Conservation (phyloP, 2,329 filamentous ascomycete species). For the Aspergillus pseudotamarii region DNA sequence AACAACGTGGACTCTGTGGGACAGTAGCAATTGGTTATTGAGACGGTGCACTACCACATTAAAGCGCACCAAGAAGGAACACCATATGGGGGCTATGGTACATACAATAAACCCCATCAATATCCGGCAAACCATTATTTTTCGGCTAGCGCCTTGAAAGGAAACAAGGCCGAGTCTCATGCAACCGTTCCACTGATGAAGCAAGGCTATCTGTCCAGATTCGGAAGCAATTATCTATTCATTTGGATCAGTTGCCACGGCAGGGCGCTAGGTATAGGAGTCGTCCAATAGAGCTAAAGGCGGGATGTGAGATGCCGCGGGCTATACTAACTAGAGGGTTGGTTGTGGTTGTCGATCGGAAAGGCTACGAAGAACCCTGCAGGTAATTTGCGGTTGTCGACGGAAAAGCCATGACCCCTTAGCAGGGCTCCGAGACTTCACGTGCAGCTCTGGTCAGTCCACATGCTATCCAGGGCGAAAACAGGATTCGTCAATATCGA, state of each 20-base stretch:
- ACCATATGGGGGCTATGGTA: background rate
- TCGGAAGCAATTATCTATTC: background rate
- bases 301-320: background rate
- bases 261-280: background rate
- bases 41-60: background rate
- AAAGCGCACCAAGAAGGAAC: background rate
- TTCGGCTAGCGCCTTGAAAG: background rate
- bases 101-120: background rate
- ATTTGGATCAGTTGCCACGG: background rate
- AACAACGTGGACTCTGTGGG: background rate
- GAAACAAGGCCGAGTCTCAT: background rate
- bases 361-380: background rate
- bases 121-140: background rate
- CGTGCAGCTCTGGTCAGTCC: background rate
- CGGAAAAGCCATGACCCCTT: background rate
- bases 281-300: background rate
- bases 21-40: background rate
- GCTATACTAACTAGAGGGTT: background rate
- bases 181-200: background rate
- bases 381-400: background rate
- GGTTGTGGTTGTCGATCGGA: background rate
- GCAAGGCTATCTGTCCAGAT: background rate
- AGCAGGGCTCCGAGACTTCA: background rate
- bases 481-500: background rate
- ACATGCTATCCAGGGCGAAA: background rate